Base-by-base conservation (phyloP, 1,284 basidiomycete genomes). In the Microbotryum silenes-acaulis region DNA sequence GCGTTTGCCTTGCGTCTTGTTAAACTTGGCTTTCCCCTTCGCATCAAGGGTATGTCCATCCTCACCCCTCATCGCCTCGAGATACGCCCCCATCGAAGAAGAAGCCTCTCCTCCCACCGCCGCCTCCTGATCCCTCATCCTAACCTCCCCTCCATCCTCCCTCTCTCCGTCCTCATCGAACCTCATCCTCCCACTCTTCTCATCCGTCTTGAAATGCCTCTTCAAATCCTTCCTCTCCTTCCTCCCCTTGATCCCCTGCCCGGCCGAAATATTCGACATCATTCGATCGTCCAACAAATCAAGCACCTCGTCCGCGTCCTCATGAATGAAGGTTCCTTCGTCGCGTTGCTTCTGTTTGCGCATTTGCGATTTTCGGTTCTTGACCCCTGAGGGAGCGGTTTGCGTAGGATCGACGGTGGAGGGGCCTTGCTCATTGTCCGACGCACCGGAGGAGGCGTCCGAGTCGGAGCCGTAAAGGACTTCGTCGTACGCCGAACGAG, bases 261-360 rank as follows among this genome's bases (percentile, higher is more conserved):
- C 25, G 90, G 90, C 84, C 6, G 86, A 87, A 21, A 93, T 79
- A 54, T 85, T 83, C 37, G 87, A 83, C 20, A 86, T 86, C 59
- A 74, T 86, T 81, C 63, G 74, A 50, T 92, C 88, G 62, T 91
- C 85, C 7, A 99, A 79, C 59, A 99, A 80, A 78, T 99, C 94
- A 85, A 97, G 89, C 1, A 96, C 94, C 70, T 93, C 87, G 72
- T 97, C 91, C 61, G 91, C 87, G 74, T 97, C 94, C 67, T 89
- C 79, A 46, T 89, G 83, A 61, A 98, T 81, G 72, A 78, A 81
- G 21, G 78, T 74, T 56, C 65, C 65, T 54, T 68, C 60, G 54
- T 57, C 68, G 70, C 55, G 58, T n/a, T 63, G 65, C 57, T 61
- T 70, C 20, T 48, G 47, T 61, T 64, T 68, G 54, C 75, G 67